These are phyloP conservation scores for Solanum hybrid DNA, from an alignment of 305 asterid species.

Conservation along the genomic window DNA sequence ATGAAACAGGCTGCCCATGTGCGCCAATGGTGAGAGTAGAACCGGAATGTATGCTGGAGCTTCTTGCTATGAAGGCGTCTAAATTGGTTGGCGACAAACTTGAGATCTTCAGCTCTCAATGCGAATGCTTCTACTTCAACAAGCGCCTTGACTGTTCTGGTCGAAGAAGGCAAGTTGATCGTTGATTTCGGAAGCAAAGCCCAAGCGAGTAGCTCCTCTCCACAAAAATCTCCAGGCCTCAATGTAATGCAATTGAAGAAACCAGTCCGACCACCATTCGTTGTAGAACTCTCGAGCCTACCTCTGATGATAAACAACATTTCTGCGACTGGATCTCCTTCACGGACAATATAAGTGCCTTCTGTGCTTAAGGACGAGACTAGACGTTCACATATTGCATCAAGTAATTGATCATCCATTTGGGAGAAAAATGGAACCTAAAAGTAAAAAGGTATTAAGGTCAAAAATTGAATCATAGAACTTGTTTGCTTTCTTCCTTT, in stretches of 20 bases:
- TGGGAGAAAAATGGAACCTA: conserved; percentile 93
- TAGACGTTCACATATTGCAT: conserved; percentile 82
- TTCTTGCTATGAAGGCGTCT: conserved; percentile 93
- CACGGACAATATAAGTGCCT: conserved; percentile 78
- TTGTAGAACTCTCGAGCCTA: conserved; percentile 81
- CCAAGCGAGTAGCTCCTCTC: conserved; percentile 95
- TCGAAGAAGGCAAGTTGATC: conserved; percentile 66
- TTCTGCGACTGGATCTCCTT: conserved; percentile 87
- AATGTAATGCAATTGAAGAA: conserved; percentile 72
- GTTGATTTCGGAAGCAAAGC: conserved; percentile 85
- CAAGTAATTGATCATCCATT: conserved; percentile 91
- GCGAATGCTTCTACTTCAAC: conserved; percentile 87
- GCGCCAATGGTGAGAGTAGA: conserved; percentile 91
- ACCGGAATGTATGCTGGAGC: conserved; percentile 87
- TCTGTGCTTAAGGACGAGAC: conserved; percentile 79
- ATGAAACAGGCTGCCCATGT: conserved; percentile 93
- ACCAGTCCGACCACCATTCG: conserved; percentile 90
- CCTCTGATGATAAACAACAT: conserved; percentile 94
- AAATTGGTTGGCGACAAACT: conserved; percentile 84
- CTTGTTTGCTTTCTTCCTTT: too few species aligned
- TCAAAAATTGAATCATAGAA: too few species aligned
- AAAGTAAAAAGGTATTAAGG: too few species aligned
- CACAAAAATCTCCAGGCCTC: conserved; percentile 89
- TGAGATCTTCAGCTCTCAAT: conserved; percentile 82
- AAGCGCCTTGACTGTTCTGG: conserved; percentile 77